Base-by-base conservation (phyloP, 495 filamentous ascomycete species). In the Trichoderma gamsii region DNA sequence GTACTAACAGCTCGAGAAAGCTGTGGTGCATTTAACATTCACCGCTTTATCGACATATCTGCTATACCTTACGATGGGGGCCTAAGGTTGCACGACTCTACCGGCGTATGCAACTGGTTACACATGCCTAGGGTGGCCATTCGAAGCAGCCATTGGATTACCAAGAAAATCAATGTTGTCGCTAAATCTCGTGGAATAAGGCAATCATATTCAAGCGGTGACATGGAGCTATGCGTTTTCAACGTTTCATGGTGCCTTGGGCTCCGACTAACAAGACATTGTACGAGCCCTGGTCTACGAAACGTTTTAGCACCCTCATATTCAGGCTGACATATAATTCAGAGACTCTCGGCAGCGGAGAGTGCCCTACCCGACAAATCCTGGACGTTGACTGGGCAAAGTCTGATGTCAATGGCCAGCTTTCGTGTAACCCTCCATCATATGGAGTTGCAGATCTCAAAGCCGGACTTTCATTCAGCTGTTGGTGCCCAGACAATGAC, bases 281-380 rank as follows among this genome's bases (percentile, higher is more conserved):
- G 56, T 32, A 29, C 29, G 27, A 4, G 15, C 9, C 25, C 27
- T 21, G 5, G 12, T 25, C 56, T 61, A 21, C 27, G 25, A 32
- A 61, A 16, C 56, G 56, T 61, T 61, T 38, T 49, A 7, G 16
- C 23, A 32, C 29, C 25, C 29, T 61, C 11, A 61, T 21, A 1
- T 12, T 32, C 56, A 29, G 11, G 25, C 23, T 16, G 56, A 21
- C 56, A 32, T 61, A 32, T 61, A 25, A 23, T 4, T 15, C 27
- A n/a, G 27, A 11, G 23, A 18, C 23, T 32, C 12, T 32, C 56
- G 56, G 56, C 13, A 61, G 25, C 27, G 56, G 56, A 13, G 4
- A 61, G 56, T 61, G 56, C 56, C 27, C 56, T 61, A 61, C 56
- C 56, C 56, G 56, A 61, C 4, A 18, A 29, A 29, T 29, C 29